These are phyloP conservation scores for Phytophthora europaea DNA, from an alignment of 352 stramenopile genomes.

Conservation along the genomic window DNA sequence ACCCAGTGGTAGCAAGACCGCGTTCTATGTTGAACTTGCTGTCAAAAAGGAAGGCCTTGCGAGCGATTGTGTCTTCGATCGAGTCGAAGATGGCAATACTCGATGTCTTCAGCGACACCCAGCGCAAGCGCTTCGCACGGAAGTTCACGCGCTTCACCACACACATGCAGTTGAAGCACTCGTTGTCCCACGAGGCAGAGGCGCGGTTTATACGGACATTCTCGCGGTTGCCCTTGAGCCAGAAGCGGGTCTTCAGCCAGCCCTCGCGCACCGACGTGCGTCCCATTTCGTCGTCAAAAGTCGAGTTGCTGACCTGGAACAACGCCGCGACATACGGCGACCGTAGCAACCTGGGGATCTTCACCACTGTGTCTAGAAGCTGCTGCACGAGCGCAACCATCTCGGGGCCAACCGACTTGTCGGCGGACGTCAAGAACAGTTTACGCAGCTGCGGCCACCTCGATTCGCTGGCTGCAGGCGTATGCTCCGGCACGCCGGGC, in stretches of 20 bases:
- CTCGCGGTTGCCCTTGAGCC: slow-evolving; percentile 88
- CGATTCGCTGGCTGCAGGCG: slow-evolving; percentile 21
- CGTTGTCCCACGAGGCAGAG: slow-evolving; percentile 83
- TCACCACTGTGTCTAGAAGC: slow-evolving; percentile 74
- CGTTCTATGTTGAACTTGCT: slow-evolving; percentile 85
- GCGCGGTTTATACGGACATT: slow-evolving; percentile 88
- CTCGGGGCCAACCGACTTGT: slow-evolving; percentile 77
- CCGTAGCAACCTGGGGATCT: slow-evolving; percentile 67
- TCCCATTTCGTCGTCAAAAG: slow-evolving; percentile 87
- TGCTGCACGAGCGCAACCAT: slow-evolving; percentile 86
- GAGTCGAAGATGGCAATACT: slow-evolving; percentile 86
- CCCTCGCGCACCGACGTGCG: slow-evolving; percentile 84
- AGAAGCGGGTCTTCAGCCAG: slow-evolving; percentile 86
- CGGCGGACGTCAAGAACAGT: slow-evolving; percentile 81
- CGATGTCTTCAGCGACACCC: slow-evolving; percentile 86
- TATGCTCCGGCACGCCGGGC: slow-evolving; percentile 32
- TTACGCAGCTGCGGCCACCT: slow-evolving; percentile 80
- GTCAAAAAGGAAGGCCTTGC: slow-evolving; percentile 85
- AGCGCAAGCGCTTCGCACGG: slow-evolving; percentile 83
- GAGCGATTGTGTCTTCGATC: slow-evolving; percentile 74
- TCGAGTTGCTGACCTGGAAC: slow-evolving; percentile 88
- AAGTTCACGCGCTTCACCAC: slow-evolving; percentile 89
- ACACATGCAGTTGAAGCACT: slow-evolving; percentile 92
- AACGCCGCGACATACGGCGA: slow-evolving; percentile 80
- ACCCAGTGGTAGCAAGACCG: slow-evolving; percentile 81